Evolutionary conservation across 192 early-diverging fungal species (phyloP), one percentile per base, ranked within the genome.

Genomic region (Coemansia sp.): DNA sequence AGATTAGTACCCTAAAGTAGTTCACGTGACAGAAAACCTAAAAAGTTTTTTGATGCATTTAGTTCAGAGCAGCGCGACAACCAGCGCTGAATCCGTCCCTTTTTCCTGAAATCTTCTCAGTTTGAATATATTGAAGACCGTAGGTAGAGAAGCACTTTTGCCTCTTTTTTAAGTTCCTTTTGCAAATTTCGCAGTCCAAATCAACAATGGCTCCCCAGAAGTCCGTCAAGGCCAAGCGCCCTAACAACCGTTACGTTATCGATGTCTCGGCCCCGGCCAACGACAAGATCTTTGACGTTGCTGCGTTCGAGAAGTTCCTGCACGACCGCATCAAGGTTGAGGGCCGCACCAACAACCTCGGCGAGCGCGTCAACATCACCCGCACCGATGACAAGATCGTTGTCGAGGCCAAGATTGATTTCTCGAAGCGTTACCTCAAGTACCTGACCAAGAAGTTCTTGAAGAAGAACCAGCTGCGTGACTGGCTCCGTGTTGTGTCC

Each of bases 391-490:
- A 82, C 76, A 87, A 85, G 76, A 83, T 98, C 72, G 88, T 92
- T 64, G 88, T 95, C 68, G 85, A 87, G 69, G 82, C 88, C 75
- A 85, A 82, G 83, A 83, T 82, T 61, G 83, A 85, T 60, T 92
- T 98, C 85, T 89, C 95, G 77, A 99, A 99, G 91, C 91, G 95
- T 69, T 99, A 99, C 92, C 82, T 98, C 84, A 99, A 99, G 92
- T 99, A 99, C 91, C 90, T 99, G 58, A 93, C 97, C 86, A 99
- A 99, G 92, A 96, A 96, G 89, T 99, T 94, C 92, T 86, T 99
- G 84, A 99, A 99, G 93, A 96, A 99, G 92, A 85, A 97, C 89
- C 87, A 90, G 81, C 90, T 99, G 84, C 90, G 93, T 78, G 97
- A 99, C 87, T 98, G 90, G 90, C 85, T 99, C 75, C 95, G 97